phyloP scores from a whole-genome alignment of 495 filamentous ascomycete genomes.

The Penicillium taxi region DNA sequence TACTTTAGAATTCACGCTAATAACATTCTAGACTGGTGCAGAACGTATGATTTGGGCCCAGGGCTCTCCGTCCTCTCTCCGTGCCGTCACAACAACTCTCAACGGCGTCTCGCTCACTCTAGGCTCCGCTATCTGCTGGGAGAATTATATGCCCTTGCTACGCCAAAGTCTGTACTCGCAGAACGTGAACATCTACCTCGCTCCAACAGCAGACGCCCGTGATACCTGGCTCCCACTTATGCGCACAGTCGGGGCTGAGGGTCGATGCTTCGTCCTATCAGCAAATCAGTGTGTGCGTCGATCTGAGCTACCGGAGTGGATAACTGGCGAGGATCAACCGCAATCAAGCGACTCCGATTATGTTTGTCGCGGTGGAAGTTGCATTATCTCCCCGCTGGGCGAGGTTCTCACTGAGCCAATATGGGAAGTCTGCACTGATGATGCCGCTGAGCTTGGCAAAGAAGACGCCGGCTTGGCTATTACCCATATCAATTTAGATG shows the following conservation, averaged over 20 bases:
- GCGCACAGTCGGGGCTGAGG: constrained; percentile 72
- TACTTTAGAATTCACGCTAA: not conserved
- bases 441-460: constrained; percentile 22
- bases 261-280: constrained; percentile 77
- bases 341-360: constrained; percentile 5
- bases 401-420: constrained; percentile 70
- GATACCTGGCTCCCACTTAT: constrained; percentile 79
- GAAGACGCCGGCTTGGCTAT: constrained; percentile 30
- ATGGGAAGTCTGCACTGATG: constrained; percentile 63
- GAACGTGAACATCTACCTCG: constrained; percentile 88
- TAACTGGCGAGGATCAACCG: constrained; percentile 24
- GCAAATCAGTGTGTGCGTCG: constrained; percentile 72
- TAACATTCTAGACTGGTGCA: constrained; percentile 3
- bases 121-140: constrained; percentile 91
- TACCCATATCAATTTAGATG: constrained; percentile 52
- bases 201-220: constrained; percentile 80
- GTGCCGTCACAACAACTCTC: constrained; percentile 74
- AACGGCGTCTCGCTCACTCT: constrained; percentile 68
- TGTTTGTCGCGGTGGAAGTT: constrained; percentile 62
- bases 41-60: constrained; percentile 78
- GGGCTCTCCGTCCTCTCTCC: constrained; percentile 71
- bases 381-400: constrained; percentile 72
- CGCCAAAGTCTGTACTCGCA: constrained; percentile 74
- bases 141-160: constrained; percentile 92
- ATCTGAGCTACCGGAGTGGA: constrained; percentile 51